Evolutionary conservation across 495 filamentous ascomycete genomes (phyloP), one percentile per base, ranked within the genome.

Genomic region (Astrocystis sublimbata): DNA sequence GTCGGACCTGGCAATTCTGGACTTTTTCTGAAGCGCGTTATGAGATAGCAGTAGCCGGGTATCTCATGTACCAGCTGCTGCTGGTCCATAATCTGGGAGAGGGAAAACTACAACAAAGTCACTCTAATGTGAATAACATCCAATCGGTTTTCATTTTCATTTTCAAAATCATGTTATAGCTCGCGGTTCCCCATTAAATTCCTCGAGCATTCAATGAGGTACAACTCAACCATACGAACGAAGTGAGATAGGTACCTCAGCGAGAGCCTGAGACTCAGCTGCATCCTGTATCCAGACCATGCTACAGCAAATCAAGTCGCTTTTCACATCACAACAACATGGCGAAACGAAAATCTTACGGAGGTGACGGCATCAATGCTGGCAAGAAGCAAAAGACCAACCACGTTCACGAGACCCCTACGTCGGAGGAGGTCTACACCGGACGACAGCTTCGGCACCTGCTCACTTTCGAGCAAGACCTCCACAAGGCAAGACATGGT

Each of bases 391-490:
- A 70, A 40, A 72, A 72, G 67, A 72, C 63, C 53, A 60, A 47
- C 36, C 69, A 72, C 57, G 73, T 76, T 42, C 79, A 82, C 61
- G 78, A 81, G 30, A 70, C 77, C 4, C 79, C 79, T 31, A 81
- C 78, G 9, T 77, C 71, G n/a, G 76, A 83, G 49, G 78, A 83
- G n/a, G 79, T 91, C 24, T 75, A 78, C 19, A 85, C 86, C 13
- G 76, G 77, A 33, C 77, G 77, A 56, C 87, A 92, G 66, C 70
- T 93, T 50, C 80, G 78, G 47, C 75, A 85, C 13, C 71, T 90
- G 36, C 79, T 92, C n/a, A 70, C 79, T 60, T 91, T 91, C 64
- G 78, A 85, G 46, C 88, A 91, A 69, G 85, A 91, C 67, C 73
- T 79, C 50, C 72, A 62, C 43, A 76, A 81, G 61, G 76, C 83